Evolutionary conservation across 495 filamentous ascomycete genomes (phyloP).

Genomic region (Aspergillus mulundensis): DNA sequence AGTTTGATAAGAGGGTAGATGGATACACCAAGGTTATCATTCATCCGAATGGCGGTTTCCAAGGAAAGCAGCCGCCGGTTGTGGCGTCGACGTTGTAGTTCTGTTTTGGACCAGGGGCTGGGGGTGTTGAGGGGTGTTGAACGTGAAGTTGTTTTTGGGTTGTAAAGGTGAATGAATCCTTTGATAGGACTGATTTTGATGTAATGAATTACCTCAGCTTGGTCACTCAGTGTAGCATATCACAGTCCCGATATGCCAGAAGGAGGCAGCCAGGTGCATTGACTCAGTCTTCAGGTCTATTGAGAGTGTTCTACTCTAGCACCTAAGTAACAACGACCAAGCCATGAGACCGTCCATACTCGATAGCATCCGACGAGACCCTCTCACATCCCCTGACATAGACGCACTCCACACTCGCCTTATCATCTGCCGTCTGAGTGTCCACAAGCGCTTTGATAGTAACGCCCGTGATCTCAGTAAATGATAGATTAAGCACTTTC

Average conservation of each 20-base stretch:
- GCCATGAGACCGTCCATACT: slow-evolving; percentile 32
- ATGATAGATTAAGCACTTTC: slow-evolving; percentile 32
- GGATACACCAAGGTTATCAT: slow-evolving; percentile 49
- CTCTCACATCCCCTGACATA: slow-evolving; percentile 28
- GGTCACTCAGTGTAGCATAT: no score
- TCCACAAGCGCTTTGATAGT: slow-evolving; percentile 31
- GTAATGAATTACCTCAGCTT: no score
- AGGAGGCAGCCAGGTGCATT: no score
- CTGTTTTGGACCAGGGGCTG: no score
- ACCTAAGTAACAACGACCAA: slow-evolving; percentile 22
- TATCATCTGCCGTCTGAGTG: slow-evolving; percentile 2
- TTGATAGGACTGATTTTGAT: no score
- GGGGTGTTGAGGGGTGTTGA: not conserved
- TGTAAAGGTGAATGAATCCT: no score
- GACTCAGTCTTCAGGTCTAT: no score
- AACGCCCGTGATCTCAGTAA: slow-evolving; percentile 33
- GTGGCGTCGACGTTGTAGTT: not conserved
- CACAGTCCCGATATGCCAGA: no score
- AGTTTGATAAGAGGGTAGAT: slow-evolving; percentile 47
- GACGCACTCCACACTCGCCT: slow-evolving; percentile 19
- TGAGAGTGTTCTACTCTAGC: no score
- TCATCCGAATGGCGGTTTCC: slow-evolving; percentile 33
- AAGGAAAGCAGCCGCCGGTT: not conserved
- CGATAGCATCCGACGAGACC: slow-evolving; percentile 36
- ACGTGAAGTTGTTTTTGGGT: not conserved